Evolutionary conservation across 306 rosid genomes (phyloP), one percentile per base, ranked within the genome.

Genomic region (Castanea mollissima): DNA sequence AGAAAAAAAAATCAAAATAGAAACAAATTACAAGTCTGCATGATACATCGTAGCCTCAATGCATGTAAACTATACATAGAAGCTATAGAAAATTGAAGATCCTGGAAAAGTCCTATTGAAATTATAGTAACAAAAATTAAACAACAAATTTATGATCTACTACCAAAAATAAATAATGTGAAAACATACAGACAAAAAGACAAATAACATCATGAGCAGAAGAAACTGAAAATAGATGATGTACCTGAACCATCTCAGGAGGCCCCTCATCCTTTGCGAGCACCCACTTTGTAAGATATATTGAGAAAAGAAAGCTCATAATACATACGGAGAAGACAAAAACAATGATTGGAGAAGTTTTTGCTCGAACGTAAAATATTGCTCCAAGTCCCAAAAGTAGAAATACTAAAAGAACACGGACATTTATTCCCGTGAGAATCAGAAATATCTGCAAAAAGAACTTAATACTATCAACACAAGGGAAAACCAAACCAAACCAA

Each of bases 231-330:
- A 82, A 75, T 58, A 79, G 79, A 80, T 78, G 74, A 80, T 76
- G 74, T 88, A 95, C 99, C 99, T 95, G 89, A 84, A 80, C 94
- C 99, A 95, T 95, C 88, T 95, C 98, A 29, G 88, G 94, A 58
- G 99, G 98, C 29, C 99, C 99, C 91, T 95, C 99, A 79, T 95
- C 99, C 83, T 95, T 92, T 1, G 98, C 87, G 18, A 95, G 99
- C 67, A 95, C 99, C 99, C 99, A 95, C 86, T 90, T 95, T 20
- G 88, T 82, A 74, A 92, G 96, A 83, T 92, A 86, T 71, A 92
- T 73, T 0, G 99, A 74, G 69, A 91, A 85, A 79, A 92, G 87
- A 88, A 95, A 95, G 92, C 97, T 92, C 84, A 91, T 76, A 71
- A 95, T 90, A 82, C 99, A 95, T 80, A 92, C 69, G 34, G 98